A percentile compares a stretch with the other conserved stretches of the same genome.
phyloP scores from a whole-genome alignment of 73 alveolate species.

The Paramecium pentaurelia region DNA sequence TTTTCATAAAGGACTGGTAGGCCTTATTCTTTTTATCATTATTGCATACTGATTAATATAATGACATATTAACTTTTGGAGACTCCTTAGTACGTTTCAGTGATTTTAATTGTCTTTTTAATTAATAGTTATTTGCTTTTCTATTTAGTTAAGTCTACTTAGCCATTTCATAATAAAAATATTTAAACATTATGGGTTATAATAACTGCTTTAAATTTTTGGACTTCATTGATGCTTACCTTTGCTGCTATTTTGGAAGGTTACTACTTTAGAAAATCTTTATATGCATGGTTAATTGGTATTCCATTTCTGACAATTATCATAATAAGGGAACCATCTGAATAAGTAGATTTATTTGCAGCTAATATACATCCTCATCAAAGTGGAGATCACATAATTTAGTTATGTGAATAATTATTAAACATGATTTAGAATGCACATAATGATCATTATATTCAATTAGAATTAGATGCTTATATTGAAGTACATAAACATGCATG shows the following conservation, averaged over 20 bases:
- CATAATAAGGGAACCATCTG: constrained; percentile 24
- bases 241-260: constrained; percentile 55
- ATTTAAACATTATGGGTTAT: constrained; percentile 44
- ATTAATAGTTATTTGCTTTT: constrained; percentile 8
- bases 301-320: constrained; percentile 36
- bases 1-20: constrained; percentile 5
- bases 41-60: background rate
- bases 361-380: constrained; percentile 29
- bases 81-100: background rate
- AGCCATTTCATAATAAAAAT: constrained; percentile 22
- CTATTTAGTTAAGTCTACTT: background rate
- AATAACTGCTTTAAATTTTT: constrained; percentile 48
- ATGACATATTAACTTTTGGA: constrained; percentile 6
- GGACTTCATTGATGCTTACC: constrained; percentile 39
- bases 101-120: constrained; percentile 1
- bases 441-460: background rate
- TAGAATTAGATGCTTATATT: constrained; percentile 41
- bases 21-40: constrained; percentile 39
- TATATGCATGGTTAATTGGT: constrained; percentile 57
- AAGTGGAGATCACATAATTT: constrained; percentile 8
- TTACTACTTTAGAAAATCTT: background rate
- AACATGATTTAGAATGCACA: background rate
- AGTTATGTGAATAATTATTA: background rate
- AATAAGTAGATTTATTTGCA: constrained; percentile 41
- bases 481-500: constrained; percentile 46